A percentile compares a stretch with the other conserved stretches of the same genome.
phyloP scores from a whole-genome alignment of 805 yeast genomes.

The Metschnikowia borealis region DNA sequence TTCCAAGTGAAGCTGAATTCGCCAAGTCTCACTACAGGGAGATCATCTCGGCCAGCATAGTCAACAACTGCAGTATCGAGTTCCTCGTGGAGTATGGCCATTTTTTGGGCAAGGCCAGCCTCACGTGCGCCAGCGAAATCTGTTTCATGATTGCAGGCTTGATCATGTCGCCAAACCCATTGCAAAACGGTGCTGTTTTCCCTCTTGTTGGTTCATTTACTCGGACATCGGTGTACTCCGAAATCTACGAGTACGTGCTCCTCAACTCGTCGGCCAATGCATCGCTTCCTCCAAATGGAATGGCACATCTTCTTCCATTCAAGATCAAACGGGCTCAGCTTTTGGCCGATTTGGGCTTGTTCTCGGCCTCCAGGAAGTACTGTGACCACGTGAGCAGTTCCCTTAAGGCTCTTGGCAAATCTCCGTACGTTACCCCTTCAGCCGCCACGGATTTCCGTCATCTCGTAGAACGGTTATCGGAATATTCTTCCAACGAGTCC shows the following conservation, averaged over 20 bases:
- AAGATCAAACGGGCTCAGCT: conserved; percentile 66
- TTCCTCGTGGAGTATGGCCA: conserved; percentile 51
- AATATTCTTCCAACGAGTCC: conserved; percentile 38
- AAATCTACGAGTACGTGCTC: conserved; percentile 60
- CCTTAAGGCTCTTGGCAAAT: conserved; percentile 30
- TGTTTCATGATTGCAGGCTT: conserved; percentile 46
- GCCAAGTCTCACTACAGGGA: conserved; percentile 52
- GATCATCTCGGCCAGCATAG: conserved; percentile 37
- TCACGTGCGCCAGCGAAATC: conserved; percentile 40
- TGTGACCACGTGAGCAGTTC: conserved; percentile 45
- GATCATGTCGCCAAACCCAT: conserved; percentile 32
- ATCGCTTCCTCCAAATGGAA: conserved; percentile 33
- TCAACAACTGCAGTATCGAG: conserved; percentile 30
- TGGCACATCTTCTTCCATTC: conserved; percentile 53
- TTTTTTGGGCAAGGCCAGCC: conserved; percentile 32
- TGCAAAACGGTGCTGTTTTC: conserved; percentile 31
- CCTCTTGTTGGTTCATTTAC: conserved; percentile 36
- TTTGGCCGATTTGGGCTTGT: conserved; percentile 63
- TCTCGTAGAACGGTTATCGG: conserved; percentile 46
- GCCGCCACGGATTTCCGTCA: conserved; percentile 29
- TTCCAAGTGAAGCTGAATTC: conserved; percentile 44
- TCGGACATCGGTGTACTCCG: conserved; percentile 48
- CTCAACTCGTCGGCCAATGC: conserved; percentile 20
- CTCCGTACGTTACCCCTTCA: conserved; percentile 25
- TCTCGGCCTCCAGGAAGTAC: conserved; percentile 58